phyloP scores from a whole-genome alignment of 345 rosid species.

The Eucalyptus paniculata region DNA sequence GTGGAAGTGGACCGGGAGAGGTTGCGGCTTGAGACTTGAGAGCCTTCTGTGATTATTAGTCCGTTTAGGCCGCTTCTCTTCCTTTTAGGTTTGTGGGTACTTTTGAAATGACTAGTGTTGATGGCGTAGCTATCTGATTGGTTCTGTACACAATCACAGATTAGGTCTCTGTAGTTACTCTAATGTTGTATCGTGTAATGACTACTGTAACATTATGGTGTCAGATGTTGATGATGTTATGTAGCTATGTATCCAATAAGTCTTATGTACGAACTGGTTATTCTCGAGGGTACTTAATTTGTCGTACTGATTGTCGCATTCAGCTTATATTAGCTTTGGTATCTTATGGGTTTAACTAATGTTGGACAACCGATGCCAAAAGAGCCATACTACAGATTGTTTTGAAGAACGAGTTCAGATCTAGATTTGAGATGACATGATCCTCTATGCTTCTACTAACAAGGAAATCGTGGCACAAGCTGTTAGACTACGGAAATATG shows the following conservation, averaged over 20 bases:
- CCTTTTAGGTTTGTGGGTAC: not conserved
- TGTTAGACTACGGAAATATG: not conserved
- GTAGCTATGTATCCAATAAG: not conserved
- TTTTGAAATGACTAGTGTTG: conserved; percentile 1
- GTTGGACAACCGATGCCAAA: not conserved
- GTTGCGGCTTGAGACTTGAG: conserved; percentile 13
- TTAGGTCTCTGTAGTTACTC: conserved; percentile 7
- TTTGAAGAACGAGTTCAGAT: not conserved
- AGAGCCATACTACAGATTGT: not conserved
- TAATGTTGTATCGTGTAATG: not conserved
- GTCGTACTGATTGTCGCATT: not conserved
- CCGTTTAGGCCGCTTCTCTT: not conserved
- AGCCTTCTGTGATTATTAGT: not conserved
- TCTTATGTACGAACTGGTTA: not conserved
- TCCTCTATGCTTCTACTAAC: not conserved
- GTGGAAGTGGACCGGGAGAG: conserved; percentile 1
- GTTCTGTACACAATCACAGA: conserved; percentile 2
- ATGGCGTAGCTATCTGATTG: conserved; percentile 14
- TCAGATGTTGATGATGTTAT: not conserved
- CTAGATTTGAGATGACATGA: not conserved
- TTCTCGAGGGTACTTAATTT: not conserved
- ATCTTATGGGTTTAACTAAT: not conserved
- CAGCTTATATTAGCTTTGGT: not conserved
- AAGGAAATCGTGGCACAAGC: not conserved
- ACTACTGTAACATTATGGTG: not conserved